A percentile compares a stretch with the other conserved stretches of the same genome.
These are phyloP conservation scores for Dactylorhiza incarnata DNA, from an alignment of 106 monocot genomes.

Conservation along the genomic window DNA sequence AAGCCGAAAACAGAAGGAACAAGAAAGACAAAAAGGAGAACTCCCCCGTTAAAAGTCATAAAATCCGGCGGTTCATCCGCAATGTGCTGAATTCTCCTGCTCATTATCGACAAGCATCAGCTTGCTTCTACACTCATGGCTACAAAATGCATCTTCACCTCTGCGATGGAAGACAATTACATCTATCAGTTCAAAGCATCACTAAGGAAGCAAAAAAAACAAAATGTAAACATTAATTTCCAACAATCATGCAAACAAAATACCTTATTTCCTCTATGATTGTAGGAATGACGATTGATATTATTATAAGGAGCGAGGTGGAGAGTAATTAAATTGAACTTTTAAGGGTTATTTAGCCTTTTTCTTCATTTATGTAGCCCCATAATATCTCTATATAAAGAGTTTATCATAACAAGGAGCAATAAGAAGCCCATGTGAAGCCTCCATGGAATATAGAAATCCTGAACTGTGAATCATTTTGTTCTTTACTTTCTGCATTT, in stretches of 20 bases:
- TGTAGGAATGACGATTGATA: too few relatives aligned
- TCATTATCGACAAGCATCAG: slow-evolving; percentile 2
- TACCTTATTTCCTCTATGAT: neutral
- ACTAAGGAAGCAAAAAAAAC: neutral
- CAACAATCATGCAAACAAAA: neutral
- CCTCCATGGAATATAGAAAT: too few relatives aligned
- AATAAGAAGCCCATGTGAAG: too few relatives aligned
- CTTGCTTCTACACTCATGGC: neutral
- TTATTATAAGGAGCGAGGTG: too few relatives aligned
- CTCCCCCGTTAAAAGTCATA: neutral
- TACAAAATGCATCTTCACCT: slow-evolving; percentile 7
- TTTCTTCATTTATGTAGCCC: too few relatives aligned
- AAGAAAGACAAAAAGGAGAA: neutral
- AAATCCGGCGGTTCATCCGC: neutral
- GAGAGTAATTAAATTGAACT: too few relatives aligned
- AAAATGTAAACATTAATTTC: too few relatives aligned
- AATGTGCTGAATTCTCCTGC: neutral
- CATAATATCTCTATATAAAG: too few relatives aligned
- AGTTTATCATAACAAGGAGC: too few relatives aligned
- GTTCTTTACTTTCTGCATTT: too few relatives aligned
- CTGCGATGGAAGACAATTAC: neutral
- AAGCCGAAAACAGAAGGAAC: neutral
- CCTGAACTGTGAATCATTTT: too few relatives aligned
- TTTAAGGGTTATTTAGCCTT: too few relatives aligned
- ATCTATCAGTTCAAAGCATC: neutral